Evolutionary conservation across 352 stramenopile species (phyloP).

Genomic region (Plasmopara muralis): DNA sequence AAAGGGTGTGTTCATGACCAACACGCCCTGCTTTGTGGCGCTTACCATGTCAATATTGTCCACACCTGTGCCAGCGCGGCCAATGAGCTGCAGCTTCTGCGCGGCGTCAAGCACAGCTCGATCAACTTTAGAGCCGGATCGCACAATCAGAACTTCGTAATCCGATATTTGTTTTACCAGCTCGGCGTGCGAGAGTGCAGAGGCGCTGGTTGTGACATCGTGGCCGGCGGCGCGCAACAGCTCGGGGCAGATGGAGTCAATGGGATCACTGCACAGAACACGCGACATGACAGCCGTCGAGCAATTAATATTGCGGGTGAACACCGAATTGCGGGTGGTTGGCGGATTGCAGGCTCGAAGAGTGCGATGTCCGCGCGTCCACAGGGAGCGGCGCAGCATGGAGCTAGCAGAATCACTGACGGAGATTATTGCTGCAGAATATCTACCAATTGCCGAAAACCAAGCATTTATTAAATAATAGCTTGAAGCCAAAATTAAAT

Average conservation of each 20-base stretch:
- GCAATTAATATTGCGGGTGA: slow-evolving; percentile 30
- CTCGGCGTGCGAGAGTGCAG: slow-evolving; percentile 45
- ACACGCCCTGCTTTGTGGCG: slow-evolving; percentile 87
- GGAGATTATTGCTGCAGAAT: neutral
- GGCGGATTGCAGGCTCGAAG: slow-evolving; percentile 18
- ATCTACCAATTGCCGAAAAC: slow-evolving; percentile 6
- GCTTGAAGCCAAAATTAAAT: no score
- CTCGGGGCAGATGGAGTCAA: slow-evolving; percentile 74
- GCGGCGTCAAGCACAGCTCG: slow-evolving; percentile 61
- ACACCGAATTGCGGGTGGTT: slow-evolving; percentile 13
- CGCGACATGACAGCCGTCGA: slow-evolving; percentile 52
- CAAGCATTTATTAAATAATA: no score
- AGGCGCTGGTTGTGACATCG: slow-evolving; percentile 57
- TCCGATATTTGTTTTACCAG: slow-evolving; percentile 64
- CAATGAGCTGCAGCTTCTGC: slow-evolving; percentile 73
- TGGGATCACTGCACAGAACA: slow-evolving; percentile 86
- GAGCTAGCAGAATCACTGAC: neutral
- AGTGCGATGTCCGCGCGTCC: slow-evolving; percentile 30
- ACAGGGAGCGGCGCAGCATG: slow-evolving; percentile 50
- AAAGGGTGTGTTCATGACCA: slow-evolving; percentile 95
- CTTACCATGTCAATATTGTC: slow-evolving; percentile 92
- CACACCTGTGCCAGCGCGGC: slow-evolving; percentile 85
- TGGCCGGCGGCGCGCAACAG: slow-evolving; percentile 77
- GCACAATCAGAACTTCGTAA: slow-evolving; percentile 88
- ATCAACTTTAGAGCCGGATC: slow-evolving; percentile 75